Conservation (phyloP, 2,329 filamentous ascomycete species). For the Pestalotiopsis sp. region DNA sequence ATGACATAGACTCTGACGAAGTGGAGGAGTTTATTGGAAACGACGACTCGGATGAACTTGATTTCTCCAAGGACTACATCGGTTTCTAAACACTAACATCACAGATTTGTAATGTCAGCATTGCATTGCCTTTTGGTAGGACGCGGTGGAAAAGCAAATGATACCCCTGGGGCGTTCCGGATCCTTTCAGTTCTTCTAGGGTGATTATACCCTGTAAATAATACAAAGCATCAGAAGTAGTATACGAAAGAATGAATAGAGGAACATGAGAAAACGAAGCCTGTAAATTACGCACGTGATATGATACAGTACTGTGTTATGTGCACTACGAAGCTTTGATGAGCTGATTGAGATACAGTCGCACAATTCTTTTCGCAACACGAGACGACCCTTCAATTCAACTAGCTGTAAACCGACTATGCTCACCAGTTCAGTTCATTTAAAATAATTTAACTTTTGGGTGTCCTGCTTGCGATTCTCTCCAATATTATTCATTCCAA, state of each 20-base stretch:
- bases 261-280: not conserved
- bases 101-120: slow-evolving; percentile 18
- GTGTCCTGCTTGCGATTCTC: not conserved
- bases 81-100: slow-evolving; percentile 40
- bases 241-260: slow-evolving; percentile 5
- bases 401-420: no score
- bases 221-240: not conserved
- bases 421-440: no score
- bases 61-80: slow-evolving; percentile 64
- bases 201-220: slow-evolving; percentile 6
- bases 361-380: no score
- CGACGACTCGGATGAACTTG: slow-evolving; percentile 55
- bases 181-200: not conserved
- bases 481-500: not conserved
- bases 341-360: no score
- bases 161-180: slow-evolving; percentile 6
- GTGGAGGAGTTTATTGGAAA: slow-evolving; percentile 66
- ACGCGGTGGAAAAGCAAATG: not conserved
- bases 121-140: slow-evolving; percentile 13
- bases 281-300: not conserved
- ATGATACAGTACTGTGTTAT: no score
- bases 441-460: not conserved
- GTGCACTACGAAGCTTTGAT: no score
- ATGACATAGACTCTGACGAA: slow-evolving; percentile 80
- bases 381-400: no score